Evolutionary conservation across 2,329 filamentous ascomycete species (phyloP), one percentile per base, ranked within the genome.

Genomic region (Microdochium trichocladiopsis): DNA sequence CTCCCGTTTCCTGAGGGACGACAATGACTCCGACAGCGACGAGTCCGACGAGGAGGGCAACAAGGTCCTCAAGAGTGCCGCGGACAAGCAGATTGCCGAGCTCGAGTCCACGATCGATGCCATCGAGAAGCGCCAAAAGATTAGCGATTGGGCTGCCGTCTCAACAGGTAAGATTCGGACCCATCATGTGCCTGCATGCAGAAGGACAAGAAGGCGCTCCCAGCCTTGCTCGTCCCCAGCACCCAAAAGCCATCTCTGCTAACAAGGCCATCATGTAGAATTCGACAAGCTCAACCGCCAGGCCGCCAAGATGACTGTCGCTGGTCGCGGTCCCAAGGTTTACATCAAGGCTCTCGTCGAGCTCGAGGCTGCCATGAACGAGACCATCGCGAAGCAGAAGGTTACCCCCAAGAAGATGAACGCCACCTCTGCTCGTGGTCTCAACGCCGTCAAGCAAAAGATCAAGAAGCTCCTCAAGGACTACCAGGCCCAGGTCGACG

Each of bases 391-490:
- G 63, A 96, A 96, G 81, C 90, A 95, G 69, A 99, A 99, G 79
- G 88, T 95, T 61, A 88, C 89, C 2, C 84, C 87, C 57, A 96
- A 96, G 84, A 97, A 96, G 82, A 96, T 97, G 92, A 99, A 96
- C 75, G 91, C 92, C 56, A 94, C 87, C 66, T 95, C 93, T 68
- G 88, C 91, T 59, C 90, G 91, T 73, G 91, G 92, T 65, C 82
- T 99, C 65, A 99, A 97, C 71, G 90, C 92, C 57, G 89, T 97
- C 66, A 95, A 96, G 76, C 94, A 99, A 72, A 92, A 92, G 75
- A 90, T 99, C 77, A 92, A 93, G 83, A 97, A 96, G 83, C 93
- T 93, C 75, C 95, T 93, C 80, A 95, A 95, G 75, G 93, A 97
- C 58, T 93, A 93, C 74, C 83, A 90, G 66, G 77, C 81, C 56